Base-by-base conservation (phyloP, 2,329 filamentous ascomycete genomes). In the Aspergillus uvarum region DNA sequence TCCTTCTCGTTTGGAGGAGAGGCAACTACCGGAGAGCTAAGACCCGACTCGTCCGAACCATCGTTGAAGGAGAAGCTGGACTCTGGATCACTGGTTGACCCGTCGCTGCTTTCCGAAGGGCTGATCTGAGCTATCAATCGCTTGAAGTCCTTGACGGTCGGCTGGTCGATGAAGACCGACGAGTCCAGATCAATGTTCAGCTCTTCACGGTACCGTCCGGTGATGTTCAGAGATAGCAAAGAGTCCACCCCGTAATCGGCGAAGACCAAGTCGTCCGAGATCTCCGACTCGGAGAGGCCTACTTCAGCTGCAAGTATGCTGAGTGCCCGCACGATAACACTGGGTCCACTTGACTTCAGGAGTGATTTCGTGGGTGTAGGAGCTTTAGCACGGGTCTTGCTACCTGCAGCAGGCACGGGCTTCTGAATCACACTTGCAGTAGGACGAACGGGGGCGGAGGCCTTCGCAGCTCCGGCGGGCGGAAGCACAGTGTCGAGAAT, bases 161-260 rank as follows among this genome's bases (percentile, higher is more conserved):
- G 79, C 60, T 83, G 82, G 62, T 87, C 84, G 5, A 83, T 84
- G 75, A 87, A 87, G 22, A 87, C 75, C 29, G 82, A 82, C 11
- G 83, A 84, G 58, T 82, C 81, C 58, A 87, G 81, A 55, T 86
- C 84, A 62, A 87, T 75, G 61, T 85, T 81, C 22, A 87, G 77
- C 50, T 87, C 85, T 68, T 87, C 85, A 47, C 84, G 82, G 74
- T 87, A 86, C 68, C 83, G 83, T 64, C 84, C 84, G 49, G 84
- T 85, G 64, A 87, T 85, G 29, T 84, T 86, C 59, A 87, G 69
- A 1, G 85, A 86, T 63, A 87, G 81, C 19, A 87, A 77, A 7
- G 85, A 87, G 72, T 87, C 85, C 32, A 87, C 84, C 60, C 85
- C 85, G 24, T 87, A 81, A 67, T 87, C 85, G 65, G 85, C 83